phyloP scores from a whole-genome alignment of 306 rosid species.

The Hylodesmum podocarpum region DNA sequence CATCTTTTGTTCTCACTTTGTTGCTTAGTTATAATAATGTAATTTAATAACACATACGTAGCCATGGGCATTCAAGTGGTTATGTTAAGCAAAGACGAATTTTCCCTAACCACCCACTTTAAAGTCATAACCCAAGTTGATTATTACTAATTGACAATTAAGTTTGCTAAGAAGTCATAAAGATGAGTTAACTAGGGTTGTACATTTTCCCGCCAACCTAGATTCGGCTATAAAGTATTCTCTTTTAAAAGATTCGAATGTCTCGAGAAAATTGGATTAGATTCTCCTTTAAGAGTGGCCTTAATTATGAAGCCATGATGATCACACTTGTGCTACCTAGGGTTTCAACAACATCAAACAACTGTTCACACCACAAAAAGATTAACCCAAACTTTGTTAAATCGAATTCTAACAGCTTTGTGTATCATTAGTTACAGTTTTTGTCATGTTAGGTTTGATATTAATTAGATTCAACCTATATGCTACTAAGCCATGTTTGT shows the following conservation, averaged over 20 bases:
- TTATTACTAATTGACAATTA: not conserved
- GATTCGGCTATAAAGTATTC: conserved; percentile 35
- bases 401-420: not conserved
- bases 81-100: conserved; percentile 1
- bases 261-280: conserved; percentile 40
- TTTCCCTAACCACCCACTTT: not conserved
- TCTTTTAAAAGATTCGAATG: conserved; percentile 26
- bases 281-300: conserved; percentile 4
- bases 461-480: conserved; percentile 9
- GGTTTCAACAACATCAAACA: not conserved
- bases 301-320: conserved; percentile 26
- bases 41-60: not conserved
- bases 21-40: not conserved
- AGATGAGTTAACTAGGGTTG: not conserved
- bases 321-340: not conserved
- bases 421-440: conserved; percentile 24
- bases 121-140: not conserved
- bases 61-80: not conserved
- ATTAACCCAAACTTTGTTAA: not conserved
- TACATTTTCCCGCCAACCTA: conserved; percentile 35
- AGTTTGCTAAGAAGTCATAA: conserved; percentile 2
- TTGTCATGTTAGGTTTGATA: conserved; percentile 26
- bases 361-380: not conserved
- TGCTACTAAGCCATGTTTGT: not conserved
- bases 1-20: not conserved